These are phyloP conservation scores for Boletus semigastroideus DNA, from an alignment of 1,284 basidiomycete genomes.

Conservation along the genomic window DNA sequence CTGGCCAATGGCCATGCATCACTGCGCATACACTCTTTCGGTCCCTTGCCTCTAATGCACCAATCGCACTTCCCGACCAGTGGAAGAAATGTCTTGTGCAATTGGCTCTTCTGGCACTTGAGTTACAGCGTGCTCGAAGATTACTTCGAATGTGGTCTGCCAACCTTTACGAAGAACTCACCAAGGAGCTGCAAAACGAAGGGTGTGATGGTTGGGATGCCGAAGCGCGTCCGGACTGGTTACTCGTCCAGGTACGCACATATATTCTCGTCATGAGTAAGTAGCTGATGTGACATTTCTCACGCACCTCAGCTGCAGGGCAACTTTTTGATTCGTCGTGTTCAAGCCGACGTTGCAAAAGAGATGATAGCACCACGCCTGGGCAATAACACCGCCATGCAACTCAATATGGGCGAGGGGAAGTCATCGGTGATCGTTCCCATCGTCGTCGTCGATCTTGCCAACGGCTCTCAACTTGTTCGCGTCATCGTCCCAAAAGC, in stretches of 20 bases:
- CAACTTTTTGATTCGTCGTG: neutral
- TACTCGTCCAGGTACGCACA: conserved; percentile 43
- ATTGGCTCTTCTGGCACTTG: conserved; percentile 18
- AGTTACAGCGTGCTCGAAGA: conserved; percentile 34
- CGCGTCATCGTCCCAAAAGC: conserved; percentile 35
- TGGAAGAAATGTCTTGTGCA: conserved; percentile 33
- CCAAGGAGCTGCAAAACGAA: conserved; percentile 36
- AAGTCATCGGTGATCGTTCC: neutral
- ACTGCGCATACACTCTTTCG: conserved; percentile 28
- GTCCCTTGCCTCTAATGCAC: conserved; percentile 20
- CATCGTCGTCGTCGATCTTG: neutral
- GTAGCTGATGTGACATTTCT: neutral
- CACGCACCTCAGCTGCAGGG: neutral
- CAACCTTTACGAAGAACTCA: conserved; percentile 30
- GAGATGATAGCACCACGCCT: neutral
- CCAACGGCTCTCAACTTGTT: neutral
- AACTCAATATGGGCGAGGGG: neutral
- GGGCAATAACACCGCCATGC: neutral
- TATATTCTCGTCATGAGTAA: too few relatives aligned
- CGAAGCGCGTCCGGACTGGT: conserved; percentile 40
- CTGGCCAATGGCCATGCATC: conserved; percentile 34
- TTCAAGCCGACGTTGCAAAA: neutral
- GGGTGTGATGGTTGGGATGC: conserved; percentile 11
- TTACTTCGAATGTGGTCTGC: conserved; percentile 8
- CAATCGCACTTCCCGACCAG: neutral